phyloP scores from a whole-genome alignment of 495 filamentous ascomycete species.

The Hypoxylon fragiforme region DNA sequence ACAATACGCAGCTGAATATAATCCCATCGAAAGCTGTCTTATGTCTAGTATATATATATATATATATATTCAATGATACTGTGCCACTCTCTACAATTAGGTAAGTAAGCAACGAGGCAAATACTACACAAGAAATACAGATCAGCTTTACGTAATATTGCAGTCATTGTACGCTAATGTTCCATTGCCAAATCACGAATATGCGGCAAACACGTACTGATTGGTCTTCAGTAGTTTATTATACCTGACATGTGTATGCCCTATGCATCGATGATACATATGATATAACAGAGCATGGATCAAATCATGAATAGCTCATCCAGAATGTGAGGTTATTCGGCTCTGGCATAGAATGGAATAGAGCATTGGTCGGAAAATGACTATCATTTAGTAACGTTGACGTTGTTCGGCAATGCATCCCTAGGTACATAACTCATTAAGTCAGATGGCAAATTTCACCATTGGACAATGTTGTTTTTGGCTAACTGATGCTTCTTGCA shows the following conservation, averaged over 20 bases:
- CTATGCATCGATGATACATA: constrained; percentile 1
- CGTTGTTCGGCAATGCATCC: too few species aligned
- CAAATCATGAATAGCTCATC: too few species aligned
- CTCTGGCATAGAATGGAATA: too few species aligned
- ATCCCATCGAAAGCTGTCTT: not conserved
- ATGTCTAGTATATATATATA: too few species aligned
- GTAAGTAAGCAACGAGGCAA: not conserved
- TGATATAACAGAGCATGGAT: too few species aligned
- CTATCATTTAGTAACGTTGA: constrained; percentile 1
- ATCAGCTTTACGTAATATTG: constrained; percentile 30
- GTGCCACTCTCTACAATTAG: too few species aligned
- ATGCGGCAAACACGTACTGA: too few species aligned
- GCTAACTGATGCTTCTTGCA: not conserved
- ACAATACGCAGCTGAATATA: not conserved
- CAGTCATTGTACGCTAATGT: constrained; percentile 20
- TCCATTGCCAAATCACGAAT: constrained; percentile 19
- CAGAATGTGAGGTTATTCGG: too few species aligned
- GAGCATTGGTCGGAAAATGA: not conserved
- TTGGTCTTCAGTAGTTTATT: too few species aligned
- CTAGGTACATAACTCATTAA: not conserved
- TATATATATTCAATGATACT: too few species aligned
- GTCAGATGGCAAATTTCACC: not conserved
- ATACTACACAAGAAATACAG: not conserved
- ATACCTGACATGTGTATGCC: too few species aligned
- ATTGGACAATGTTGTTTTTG: too few species aligned